Evolutionary conservation across 345 rosid genomes (phyloP), one percentile per base, ranked within the genome.

Genomic region (Cardamine occulta): DNA sequence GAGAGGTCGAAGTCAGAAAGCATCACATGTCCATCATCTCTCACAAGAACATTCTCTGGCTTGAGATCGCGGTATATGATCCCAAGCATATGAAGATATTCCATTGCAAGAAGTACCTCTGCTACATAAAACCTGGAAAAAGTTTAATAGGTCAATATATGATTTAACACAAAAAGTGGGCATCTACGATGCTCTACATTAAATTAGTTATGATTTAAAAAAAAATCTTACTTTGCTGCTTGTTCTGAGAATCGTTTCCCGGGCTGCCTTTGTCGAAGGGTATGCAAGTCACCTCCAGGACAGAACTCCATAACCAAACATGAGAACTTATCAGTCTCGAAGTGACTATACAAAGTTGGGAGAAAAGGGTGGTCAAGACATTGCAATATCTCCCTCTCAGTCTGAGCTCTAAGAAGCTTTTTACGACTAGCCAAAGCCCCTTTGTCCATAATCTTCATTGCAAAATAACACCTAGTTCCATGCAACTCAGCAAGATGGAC

Each of bases 11-110:
- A 90, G 79, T 90, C 96, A 1, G 96, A 87, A 34, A 90, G 93
- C 96, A 90, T 90, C 68, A 90, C 88, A 74, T 90, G 96, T 55
- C 91, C 95, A 77, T 91, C 95, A 63, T 89, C 97, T 84, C 97
- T 84, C 66, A 85, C 94, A 60, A 91, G 93, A 73, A 91, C 91
- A 80, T 91, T 91, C 83, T 87, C 95, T 21, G 95, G 97, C 85
- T 89, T 89, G 14, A 90, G 87, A 76, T 90, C 96, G 2, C 96
- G 89, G 70, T 90, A 90, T 7, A 90, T 82, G 66, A 90, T 86
- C 57, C 96, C 96, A 2, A 90, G 89, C 96, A 90, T 90, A 65
- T 90, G 96, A 57, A 90, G 90, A 69, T 90, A 90, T 71, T 90
- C 96, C 77, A 90, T 42, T 42, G 96, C 90, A 62, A 90, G 93